A percentile compares a stretch with the other conserved stretches of the same genome.
Evolutionary conservation across 2,329 filamentous ascomycete genomes (phyloP).

Genomic region (Trichoderma lentiforme): DNA sequence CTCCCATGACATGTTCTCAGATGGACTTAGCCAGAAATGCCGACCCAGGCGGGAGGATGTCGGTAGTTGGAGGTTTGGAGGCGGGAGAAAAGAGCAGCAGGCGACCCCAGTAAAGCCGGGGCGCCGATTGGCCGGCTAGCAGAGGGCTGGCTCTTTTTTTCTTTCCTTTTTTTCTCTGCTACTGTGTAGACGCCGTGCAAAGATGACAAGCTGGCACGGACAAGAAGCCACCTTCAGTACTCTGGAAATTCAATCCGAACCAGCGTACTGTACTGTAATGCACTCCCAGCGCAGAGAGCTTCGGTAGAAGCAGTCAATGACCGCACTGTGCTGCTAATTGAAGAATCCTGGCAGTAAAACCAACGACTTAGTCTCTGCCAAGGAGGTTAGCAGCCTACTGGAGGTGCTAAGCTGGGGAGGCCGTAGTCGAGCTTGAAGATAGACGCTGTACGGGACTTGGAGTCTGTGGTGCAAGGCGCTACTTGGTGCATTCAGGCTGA

Average conservation of each 20-base stretch:
- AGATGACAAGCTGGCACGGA: slow-evolving; percentile 1
- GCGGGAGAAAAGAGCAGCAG: slow-evolving; percentile 21
- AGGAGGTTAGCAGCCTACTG: neutral
- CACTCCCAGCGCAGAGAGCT: neutral
- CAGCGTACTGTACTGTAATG: neutral
- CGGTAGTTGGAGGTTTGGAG: slow-evolving; percentile 30
- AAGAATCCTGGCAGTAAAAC: neutral
- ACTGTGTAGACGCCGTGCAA: slow-evolving; percentile 2
- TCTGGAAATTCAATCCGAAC: neutral
- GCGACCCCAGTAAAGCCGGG: slow-evolving; percentile 26
- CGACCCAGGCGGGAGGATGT: slow-evolving; percentile 21
- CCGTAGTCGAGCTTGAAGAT: neutral
- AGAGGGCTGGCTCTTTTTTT: neutral
- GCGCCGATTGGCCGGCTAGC: slow-evolving; percentile 26
- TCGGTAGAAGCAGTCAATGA: neutral
- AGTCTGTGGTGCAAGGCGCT: neutral
- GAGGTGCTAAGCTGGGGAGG: neutral
- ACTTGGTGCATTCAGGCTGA: neutral
- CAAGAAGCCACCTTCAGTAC: neutral
- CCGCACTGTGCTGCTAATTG: neutral
- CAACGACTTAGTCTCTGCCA: neutral
- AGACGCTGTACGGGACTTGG: neutral
- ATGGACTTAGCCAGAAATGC: slow-evolving; percentile 16
- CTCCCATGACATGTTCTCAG: slow-evolving; percentile 45
- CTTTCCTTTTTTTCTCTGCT: neutral